phyloP scores from a whole-genome alignment of 108 stramenopile species.

The Nitzschia inconspicua region DNA sequence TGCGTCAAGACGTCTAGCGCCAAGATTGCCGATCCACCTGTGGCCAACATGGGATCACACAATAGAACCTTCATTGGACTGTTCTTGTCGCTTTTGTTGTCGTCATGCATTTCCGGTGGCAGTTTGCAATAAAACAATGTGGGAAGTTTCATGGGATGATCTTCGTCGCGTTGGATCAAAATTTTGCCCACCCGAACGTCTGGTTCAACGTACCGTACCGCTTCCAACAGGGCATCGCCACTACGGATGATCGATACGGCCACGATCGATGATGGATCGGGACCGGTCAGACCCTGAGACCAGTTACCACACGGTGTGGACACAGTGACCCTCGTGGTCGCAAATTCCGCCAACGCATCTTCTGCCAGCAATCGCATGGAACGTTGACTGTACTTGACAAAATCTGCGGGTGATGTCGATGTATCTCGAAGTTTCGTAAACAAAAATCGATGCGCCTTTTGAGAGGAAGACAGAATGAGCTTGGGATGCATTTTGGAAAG shows the following conservation, averaged over 20 bases:
- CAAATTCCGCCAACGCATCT: constrained; percentile 79
- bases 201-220: constrained; percentile 79
- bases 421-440: constrained; percentile 58
- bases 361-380: constrained; percentile 85
- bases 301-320: constrained; percentile 70
- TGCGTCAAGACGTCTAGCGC: constrained; percentile 78
- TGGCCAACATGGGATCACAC: constrained; percentile 99
- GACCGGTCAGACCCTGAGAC: constrained; percentile 41
- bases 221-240: constrained; percentile 89
- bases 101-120: constrained; percentile 75
- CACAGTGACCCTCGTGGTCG: constrained; percentile 37
- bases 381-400: constrained; percentile 67
- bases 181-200: constrained; percentile 87
- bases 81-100: constrained; percentile 32
- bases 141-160: constrained; percentile 71
- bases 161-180: constrained; percentile 96
- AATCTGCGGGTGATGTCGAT: constrained; percentile 47
- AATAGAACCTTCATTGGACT: constrained; percentile 62
- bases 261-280: constrained; percentile 23
- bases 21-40: constrained; percentile 88
- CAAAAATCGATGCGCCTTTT: constrained; percentile 36
- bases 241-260: constrained; percentile 91
- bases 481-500: constrained; percentile 44
- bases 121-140: constrained; percentile 91
- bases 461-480: constrained; percentile 27